These are phyloP conservation scores for Protomyces lactucae-debilis DNA, from an alignment of 1,139 yeast species.

Conservation along the genomic window DNA sequence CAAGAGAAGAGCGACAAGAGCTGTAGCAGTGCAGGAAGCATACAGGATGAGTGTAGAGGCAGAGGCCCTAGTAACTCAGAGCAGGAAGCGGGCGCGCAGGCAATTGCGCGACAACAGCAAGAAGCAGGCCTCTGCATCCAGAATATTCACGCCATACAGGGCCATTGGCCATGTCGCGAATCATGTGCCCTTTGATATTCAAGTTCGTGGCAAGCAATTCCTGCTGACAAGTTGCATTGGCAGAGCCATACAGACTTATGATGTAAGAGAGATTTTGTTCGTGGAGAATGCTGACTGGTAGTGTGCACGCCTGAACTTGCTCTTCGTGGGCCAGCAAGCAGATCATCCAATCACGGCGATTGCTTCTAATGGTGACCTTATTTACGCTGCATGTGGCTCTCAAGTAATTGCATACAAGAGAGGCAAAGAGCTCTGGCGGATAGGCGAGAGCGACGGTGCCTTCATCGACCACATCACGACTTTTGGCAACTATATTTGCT, in stretches of 20 bases:
- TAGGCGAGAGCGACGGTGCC: conserved; percentile 43
- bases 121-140: conserved; percentile 1
- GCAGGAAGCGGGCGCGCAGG: not conserved
- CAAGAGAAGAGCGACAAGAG: not conserved
- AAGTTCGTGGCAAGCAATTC: conserved; percentile 81
- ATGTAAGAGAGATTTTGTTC: conserved; percentile 37
- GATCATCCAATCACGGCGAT: conserved; percentile 63
- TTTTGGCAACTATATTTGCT: conserved; percentile 78
- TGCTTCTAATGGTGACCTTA: conserved; percentile 77
- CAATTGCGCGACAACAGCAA: not conserved
- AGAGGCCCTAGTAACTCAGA: not conserved
- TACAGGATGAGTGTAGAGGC: not conserved
- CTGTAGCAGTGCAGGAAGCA: not conserved
- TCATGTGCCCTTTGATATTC: conserved; percentile 77
- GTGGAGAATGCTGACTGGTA: not conserved
- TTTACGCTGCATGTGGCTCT: conserved; percentile 70
- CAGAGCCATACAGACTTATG: conserved; percentile 83
- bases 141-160: conserved; percentile 54
- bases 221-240: conserved; percentile 90
- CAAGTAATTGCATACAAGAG: conserved; percentile 74
- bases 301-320: conserved; percentile 62
- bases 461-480: conserved; percentile 51
- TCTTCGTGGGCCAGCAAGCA: conserved; percentile 84
- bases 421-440: conserved; percentile 64
- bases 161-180: conserved; percentile 50